Conservation (phyloP, 352 stramenopile genomes). For the Globisporangium perplexum region DNA sequence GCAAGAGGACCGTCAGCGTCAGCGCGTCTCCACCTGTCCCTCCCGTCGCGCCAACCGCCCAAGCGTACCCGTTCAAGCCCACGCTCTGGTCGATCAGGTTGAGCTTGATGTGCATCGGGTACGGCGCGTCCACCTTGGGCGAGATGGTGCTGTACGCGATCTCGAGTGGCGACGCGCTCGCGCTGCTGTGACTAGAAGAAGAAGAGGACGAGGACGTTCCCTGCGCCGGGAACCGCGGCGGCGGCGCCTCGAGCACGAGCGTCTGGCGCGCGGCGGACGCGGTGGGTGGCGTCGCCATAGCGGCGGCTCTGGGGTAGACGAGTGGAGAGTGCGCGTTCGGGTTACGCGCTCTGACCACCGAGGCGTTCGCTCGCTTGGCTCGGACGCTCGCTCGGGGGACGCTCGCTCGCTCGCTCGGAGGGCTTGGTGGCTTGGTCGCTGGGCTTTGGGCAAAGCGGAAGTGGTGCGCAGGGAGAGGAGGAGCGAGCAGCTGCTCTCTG, state of each 20-base stretch:
- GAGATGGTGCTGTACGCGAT: constrained; percentile 82
- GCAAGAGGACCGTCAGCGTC: background rate
- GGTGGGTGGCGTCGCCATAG: constrained; percentile 10
- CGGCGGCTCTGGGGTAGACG: background rate
- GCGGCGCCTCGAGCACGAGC: constrained; percentile 10
- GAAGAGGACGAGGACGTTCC: background rate
- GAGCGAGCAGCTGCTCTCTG: too few relatives aligned
- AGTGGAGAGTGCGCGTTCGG: too few relatives aligned
- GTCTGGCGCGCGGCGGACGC: constrained; percentile 11
- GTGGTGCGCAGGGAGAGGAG: too few relatives aligned
- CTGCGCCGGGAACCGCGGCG: background rate
- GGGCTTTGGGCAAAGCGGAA: too few relatives aligned
- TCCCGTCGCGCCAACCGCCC: background rate
- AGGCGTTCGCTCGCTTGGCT: too few relatives aligned
- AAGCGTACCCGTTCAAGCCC: constrained; percentile 25
- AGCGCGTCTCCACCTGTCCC: background rate
- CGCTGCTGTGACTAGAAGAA: background rate
- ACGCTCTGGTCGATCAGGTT: constrained; percentile 75
- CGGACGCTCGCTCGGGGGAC: too few relatives aligned
- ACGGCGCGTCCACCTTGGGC: constrained; percentile 52
- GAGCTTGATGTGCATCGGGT: constrained; percentile 82
- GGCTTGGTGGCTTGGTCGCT: too few relatives aligned
- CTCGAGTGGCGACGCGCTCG: constrained; percentile 31
- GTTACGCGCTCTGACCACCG: too few relatives aligned
- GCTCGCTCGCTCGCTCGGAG: too few relatives aligned